phyloP scores from a whole-genome alignment of 805 yeast genomes.

The Lipomyces yamanashiensis region DNA sequence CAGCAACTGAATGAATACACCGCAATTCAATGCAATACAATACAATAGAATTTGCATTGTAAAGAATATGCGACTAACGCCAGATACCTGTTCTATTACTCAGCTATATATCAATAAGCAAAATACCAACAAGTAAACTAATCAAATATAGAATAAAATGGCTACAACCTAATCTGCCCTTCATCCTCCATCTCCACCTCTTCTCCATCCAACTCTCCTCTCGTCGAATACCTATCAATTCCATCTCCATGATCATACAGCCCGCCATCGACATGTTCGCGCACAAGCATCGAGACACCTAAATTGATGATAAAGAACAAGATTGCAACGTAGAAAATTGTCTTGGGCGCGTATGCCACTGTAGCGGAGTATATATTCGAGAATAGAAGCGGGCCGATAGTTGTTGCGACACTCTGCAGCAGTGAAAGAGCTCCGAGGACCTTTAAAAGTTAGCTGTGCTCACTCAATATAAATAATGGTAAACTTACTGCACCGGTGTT shows the following conservation, averaged over 20 bases:
- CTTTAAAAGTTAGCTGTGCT: conserved; percentile 2
- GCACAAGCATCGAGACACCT: conserved; percentile 19
- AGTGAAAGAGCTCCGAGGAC: conserved; percentile 34
- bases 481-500: conserved; percentile 30
- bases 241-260: conserved; percentile 29
- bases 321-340: conserved; percentile 21
- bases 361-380: conserved; percentile 31
- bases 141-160: background rate
- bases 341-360: conserved; percentile 29
- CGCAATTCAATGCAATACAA: no score
- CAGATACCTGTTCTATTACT: background rate
- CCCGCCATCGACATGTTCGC: conserved; percentile 27
- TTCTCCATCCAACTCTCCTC: background rate
- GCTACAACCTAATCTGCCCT: background rate
- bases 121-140: background rate
- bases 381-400: conserved; percentile 31
- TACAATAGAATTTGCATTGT: no score
- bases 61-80: background rate
- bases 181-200: background rate
- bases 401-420: conserved; percentile 25
- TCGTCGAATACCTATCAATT: background rate
- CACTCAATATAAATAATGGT: background rate
- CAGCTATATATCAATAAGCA: background rate
- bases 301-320: background rate
- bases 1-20: no score